Evolutionary conservation across 2,329 filamentous ascomycete genomes (phyloP), one percentile per base, ranked within the genome.

Genomic region (Mariannaea sp.): DNA sequence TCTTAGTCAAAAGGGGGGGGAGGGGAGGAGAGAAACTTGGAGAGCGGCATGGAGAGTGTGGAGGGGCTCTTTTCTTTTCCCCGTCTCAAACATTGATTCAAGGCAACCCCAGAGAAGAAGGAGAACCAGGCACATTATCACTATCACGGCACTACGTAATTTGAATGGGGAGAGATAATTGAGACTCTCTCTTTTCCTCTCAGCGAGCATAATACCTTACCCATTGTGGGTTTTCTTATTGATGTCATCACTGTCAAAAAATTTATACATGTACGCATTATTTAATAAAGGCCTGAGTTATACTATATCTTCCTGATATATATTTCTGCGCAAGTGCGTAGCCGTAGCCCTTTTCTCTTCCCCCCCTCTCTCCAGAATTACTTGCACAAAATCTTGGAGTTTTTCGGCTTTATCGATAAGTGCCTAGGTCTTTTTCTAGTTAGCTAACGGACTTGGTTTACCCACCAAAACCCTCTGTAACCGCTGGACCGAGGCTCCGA

Each of bases 401-500:
- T 19, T 14, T 40, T 51, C 46, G 19, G 53, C 55, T 62, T 60
- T 64, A 59, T 64, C 61, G 57, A 64, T 59, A 61, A 59, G 24
- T 24, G 22, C 22, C 22, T 8, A 38, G 40, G n/a, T n/a, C n/a
- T 49, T 49, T 50, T 53, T 49, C 48, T 30, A 32, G n/a, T n/a
- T n/a, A n/a, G n/a, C n/a, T n/a, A n/a, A n/a, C n/a, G n/a, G n/a
- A n/a, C n/a, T n/a, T n/a, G n/a, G n/a, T n/a, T 42, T 45, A 40
- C 48, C 48, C 42, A 44, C 50, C 47, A 48, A 41, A 51, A 7
- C 17, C 20, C 4, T 17, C 13, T 17, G 20, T 52, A 62, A 60
- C 64, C 64, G 64, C 55, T 65, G 58, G 60, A 48, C 64, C 64
- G 64, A 66, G 64, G 64, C 56, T 58, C 47, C 44, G 36, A 53